Conservation (phyloP, 345 rosid species). For the Gossypium stocksii region DNA sequence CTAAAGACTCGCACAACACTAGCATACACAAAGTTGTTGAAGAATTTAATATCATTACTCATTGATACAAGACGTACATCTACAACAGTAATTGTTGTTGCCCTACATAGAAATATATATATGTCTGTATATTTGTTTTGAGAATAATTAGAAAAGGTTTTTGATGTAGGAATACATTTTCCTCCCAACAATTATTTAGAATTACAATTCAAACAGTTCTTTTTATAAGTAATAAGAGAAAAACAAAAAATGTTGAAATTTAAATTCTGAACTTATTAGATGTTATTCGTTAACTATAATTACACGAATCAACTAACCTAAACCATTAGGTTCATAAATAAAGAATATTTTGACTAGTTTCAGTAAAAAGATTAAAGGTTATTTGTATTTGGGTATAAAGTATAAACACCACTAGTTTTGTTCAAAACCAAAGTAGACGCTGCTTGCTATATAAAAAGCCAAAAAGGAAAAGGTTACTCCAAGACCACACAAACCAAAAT, state of each 20-base stretch:
- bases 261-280: neutral
- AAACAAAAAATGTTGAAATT: too few species aligned
- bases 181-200: neutral
- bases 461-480: neutral
- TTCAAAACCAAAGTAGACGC: neutral
- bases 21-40: neutral
- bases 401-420: neutral
- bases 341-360: neutral
- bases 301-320: neutral
- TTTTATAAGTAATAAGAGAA: too few species aligned
- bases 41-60: neutral
- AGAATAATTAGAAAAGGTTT: neutral
- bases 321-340: neutral
- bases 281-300: too few species aligned
- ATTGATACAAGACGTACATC: neutral
- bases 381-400: neutral
- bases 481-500: constrained; percentile 5
- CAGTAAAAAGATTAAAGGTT: neutral
- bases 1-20: neutral
- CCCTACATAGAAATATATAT: neutral
- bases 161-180: neutral
- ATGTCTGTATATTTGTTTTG: neutral
- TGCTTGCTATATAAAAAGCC: neutral
- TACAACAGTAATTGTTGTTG: neutral
- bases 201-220: neutral